Base-by-base conservation (phyloP, 106 monocot species). In the Chionographis japonica region DNA sequence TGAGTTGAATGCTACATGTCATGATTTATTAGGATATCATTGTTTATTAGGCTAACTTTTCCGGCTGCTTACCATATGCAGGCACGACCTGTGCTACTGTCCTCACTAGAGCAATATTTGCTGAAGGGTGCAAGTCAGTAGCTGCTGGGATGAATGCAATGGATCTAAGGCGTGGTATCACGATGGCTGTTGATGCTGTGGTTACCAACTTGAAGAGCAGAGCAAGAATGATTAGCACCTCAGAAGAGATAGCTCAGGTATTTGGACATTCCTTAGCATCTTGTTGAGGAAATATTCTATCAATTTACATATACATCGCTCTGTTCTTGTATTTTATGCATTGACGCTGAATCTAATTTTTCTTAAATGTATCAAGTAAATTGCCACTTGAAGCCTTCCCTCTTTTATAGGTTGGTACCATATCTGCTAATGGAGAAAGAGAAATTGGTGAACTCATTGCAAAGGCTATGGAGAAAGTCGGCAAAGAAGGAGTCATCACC, bases 61-160 rank as follows among this genome's bases (percentile, higher is more conserved):
- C 8, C 9, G 2, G 0, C 16, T 63, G 51, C 36, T 59, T 12
- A 54, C 46, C 40, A 52, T 66, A 15, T 63, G 50, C 77, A 86
- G 86, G 93, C 69, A 89, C 86, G 19, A 93, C 86, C 7, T 94
- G 86, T 65, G 94, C 87, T 27, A 90, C 87, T 62, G 72, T 94
- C 51, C 85, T 90, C 65, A 85, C 87, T 8, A 81, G 77, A 54
- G 87, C 84, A 41, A 87, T 86, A 72, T 84, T 89, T 61, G 39
- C 88, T 16, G 88, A 93, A 78, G 89, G 89, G 4, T 89, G 85
- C 71, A 93, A 93, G 74, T 94, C 86, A 15, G 63, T 63, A 8
- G 73, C 73, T 17, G 58, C 65, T 64, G 73, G 73, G 18, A 65
- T 65, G 65, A 73, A 73, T 56, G 73, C 65, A 37, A 73, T 73